Base-by-base conservation (phyloP, 164 flowering plant species). In the Euptelea pleiosperma region DNA sequence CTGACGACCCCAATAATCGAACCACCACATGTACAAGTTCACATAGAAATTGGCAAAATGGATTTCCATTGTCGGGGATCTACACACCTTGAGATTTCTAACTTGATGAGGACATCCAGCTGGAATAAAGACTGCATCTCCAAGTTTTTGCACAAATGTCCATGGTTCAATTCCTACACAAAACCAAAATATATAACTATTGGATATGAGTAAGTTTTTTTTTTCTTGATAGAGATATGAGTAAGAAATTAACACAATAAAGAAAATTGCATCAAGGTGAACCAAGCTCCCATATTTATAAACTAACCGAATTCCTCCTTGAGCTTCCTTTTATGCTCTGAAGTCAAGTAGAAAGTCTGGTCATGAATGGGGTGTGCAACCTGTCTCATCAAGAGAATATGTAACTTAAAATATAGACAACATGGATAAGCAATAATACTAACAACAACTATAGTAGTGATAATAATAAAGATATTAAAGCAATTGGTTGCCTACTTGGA, bases 61-160 rank as follows among this genome's bases (percentile, higher is more conserved):
- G n/a, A n/a, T n/a, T n/a, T n/a, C n/a, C n/a, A n/a, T n/a, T n/a
- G n/a, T n/a, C n/a, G 26, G 16, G 4, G 6, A 55, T 2, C 8
- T 26, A 15, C 34, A 15, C 64, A 75, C 79, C 77, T 75, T 68
- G 22, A 78, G 48, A 46, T 76, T 78, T 60, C 82, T 66, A 22
- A 75, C 76, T 71, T 79, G 83, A 59, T 76, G 77, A 35, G 83
- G 83, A 65, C 82, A 78, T 9, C 82, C 82, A 1, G 76, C 79
- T 29, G 82, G 82, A 40, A 75, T 73, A 19, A 74, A 74, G 30
- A 76, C 80, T 1, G 83, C 80, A 33, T 79, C 83, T 30, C 80
- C 80, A 48, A 74, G 73, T 44, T 68, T 74, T 60, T 79, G 83
- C 9, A 69, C 67, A 61, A 79, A 79, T 15, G 80, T 73, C 85